Evolutionary conservation across 257 asterid genomes (phyloP).

Genomic region (Salvia splendens): DNA sequence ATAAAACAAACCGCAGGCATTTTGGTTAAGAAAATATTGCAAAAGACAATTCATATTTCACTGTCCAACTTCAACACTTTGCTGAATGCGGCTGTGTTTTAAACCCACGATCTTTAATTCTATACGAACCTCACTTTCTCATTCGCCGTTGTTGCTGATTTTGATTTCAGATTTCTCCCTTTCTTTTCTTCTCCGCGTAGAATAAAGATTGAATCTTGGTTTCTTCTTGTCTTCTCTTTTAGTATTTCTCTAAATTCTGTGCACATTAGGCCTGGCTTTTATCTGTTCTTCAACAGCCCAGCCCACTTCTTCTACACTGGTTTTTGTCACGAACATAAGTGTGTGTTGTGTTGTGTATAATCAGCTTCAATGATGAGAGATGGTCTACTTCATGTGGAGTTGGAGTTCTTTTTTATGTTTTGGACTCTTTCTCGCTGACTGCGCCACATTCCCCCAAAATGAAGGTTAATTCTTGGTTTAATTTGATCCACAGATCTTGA

Average conservation of each 20-base stretch:
- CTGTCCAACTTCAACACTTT: too few relatives aligned
- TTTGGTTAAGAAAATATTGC: too few relatives aligned
- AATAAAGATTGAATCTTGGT: constrained; percentile 32
- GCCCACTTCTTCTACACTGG: neutral
- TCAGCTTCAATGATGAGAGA: constrained; percentile 48
- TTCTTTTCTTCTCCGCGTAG: constrained; percentile 11
- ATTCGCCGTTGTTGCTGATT: constrained; percentile 31
- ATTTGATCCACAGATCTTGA: constrained; percentile 44
- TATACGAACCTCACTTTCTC: constrained; percentile 3
- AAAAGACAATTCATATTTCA: too few relatives aligned
- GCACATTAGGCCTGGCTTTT: constrained; percentile 26
- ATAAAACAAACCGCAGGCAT: too few relatives aligned
- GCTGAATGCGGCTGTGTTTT: too few relatives aligned
- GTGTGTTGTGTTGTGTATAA: neutral
- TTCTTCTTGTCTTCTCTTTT: constrained; percentile 4
- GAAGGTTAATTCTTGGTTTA: constrained; percentile 55
- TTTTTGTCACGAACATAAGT: constrained; percentile 22
- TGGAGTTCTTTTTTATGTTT: constrained; percentile 37
- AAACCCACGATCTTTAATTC: too few relatives aligned
- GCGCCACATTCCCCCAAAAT: constrained; percentile 55
- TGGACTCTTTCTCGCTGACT: constrained; percentile 44
- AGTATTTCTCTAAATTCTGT: too few relatives aligned
- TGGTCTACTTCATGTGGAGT: constrained; percentile 37
- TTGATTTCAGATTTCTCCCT: constrained; percentile 32
- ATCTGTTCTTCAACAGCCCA: constrained; percentile 9